Conservation (phyloP, 768 basidiomycete genomes). For the Trametes sanguinea region DNA sequence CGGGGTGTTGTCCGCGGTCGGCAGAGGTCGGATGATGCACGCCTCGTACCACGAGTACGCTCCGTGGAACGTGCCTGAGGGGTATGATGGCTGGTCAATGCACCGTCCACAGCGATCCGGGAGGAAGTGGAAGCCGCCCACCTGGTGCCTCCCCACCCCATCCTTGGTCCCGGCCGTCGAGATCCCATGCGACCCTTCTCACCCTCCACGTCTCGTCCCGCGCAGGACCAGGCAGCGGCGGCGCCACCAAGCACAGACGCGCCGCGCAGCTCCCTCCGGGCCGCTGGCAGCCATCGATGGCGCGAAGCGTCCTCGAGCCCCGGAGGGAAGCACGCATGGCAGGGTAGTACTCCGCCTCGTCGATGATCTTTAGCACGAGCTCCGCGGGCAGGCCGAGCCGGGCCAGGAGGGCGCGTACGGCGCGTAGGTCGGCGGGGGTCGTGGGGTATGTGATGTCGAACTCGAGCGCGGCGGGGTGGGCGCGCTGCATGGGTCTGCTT, state of each 20-base stretch:
- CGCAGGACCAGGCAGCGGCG: background rate
- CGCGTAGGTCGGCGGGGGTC: background rate
- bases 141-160: conserved; percentile 12
- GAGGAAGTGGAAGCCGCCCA: background rate
- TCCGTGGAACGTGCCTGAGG: background rate
- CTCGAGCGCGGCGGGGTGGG: background rate
- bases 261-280: conserved; percentile 1
- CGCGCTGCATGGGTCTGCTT: background rate
- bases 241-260: background rate
- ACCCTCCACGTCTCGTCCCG: conserved; percentile 1
- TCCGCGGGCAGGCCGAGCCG: conserved; percentile 11
- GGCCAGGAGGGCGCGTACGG: conserved; percentile 8
- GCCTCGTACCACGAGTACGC: conserved; percentile 13
- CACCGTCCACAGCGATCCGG: background rate
- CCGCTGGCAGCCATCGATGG: background rate
- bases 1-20: background rate
- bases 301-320: background rate
- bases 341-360: conserved; percentile 9
- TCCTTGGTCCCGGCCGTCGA: conserved; percentile 13
- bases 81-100: background rate
- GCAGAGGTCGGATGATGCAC: conserved; percentile 5
- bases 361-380: conserved; percentile 12
- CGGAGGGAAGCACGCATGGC: background rate
- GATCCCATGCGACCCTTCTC: conserved; percentile 1
- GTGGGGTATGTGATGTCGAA: background rate